These are phyloP conservation scores for Kluyveromyces nonfermentans DNA, from an alignment of 805 yeast species.

Conservation along the genomic window DNA sequence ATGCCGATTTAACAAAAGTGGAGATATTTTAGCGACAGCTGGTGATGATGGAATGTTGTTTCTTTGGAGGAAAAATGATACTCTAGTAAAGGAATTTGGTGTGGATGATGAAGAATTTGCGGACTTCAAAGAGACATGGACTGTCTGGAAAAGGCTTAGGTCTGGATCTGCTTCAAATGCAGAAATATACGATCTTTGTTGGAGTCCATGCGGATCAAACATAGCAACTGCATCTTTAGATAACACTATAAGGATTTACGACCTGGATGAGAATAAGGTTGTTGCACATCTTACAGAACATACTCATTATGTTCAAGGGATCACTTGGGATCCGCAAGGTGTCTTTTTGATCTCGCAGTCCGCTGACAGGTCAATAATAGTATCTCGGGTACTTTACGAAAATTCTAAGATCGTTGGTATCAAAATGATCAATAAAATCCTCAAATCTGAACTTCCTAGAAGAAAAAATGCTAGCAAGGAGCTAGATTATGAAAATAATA, in stretches of 20 bases:
- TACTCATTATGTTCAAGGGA: conserved; percentile 89
- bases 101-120: conserved; percentile 35
- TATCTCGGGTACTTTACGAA: conserved; percentile 36
- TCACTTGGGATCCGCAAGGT: conserved; percentile 86
- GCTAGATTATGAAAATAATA: conserved; percentile 19
- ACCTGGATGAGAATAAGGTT: conserved; percentile 51
- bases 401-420: conserved; percentile 11
- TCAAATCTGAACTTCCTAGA: conserved; percentile 50
- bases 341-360: conserved; percentile 77
- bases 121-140: conserved; percentile 68
- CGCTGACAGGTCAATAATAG: conserved; percentile 74
- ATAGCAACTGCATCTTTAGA: conserved; percentile 91
- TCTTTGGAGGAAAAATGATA: conserved; percentile 61
- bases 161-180: conserved; percentile 49
- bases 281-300: conserved; percentile 40
- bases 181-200: conserved; percentile 83
- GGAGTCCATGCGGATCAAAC: conserved; percentile 80
- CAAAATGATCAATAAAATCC: conserved; percentile 33
- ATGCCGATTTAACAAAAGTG: conserved; percentile 65
- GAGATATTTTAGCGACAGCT: conserved; percentile 72
- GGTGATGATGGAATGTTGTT: conserved; percentile 91
- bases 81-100: conserved; percentile 52
- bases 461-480: conserved; percentile 8
- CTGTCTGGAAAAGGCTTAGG: conserved; percentile 34
- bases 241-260: conserved; percentile 63